Conservation (phyloP, 305 asterid genomes). For the Fraxinus platypoda region DNA sequence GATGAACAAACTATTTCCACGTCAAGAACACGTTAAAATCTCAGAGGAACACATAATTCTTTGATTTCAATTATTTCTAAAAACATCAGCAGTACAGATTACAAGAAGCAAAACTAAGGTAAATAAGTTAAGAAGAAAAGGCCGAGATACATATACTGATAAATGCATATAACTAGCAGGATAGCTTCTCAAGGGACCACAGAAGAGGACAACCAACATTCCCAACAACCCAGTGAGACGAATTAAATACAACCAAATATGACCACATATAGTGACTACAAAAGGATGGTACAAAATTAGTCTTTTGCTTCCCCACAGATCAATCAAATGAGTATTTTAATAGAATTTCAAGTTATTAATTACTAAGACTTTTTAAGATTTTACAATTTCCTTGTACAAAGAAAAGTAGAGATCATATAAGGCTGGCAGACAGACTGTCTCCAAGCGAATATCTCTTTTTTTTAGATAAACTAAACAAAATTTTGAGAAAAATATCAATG, state of each 20-base stretch:
- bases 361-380: neutral
- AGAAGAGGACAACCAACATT: constrained; percentile 7
- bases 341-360: neutral
- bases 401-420: neutral
- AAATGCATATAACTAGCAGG: neutral
- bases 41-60: neutral
- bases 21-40: neutral
- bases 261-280: neutral
- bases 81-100: neutral
- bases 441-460: neutral
- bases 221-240: neutral
- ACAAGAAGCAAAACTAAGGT: neutral
- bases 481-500: neutral
- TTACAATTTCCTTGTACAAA: neutral
- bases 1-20: neutral
- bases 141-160: neutral
- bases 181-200: constrained; percentile 8
- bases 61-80: neutral
- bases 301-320: constrained; percentile 12
- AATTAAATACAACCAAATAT: neutral
- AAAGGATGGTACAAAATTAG: neutral
- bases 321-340: neutral
- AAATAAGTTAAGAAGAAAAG: neutral
- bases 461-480: neutral
- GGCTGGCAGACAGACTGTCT: neutral